Evolutionary conservation across 2,329 filamentous ascomycete species (phyloP).

Genomic region (Pseudopyricularia cyperi): DNA sequence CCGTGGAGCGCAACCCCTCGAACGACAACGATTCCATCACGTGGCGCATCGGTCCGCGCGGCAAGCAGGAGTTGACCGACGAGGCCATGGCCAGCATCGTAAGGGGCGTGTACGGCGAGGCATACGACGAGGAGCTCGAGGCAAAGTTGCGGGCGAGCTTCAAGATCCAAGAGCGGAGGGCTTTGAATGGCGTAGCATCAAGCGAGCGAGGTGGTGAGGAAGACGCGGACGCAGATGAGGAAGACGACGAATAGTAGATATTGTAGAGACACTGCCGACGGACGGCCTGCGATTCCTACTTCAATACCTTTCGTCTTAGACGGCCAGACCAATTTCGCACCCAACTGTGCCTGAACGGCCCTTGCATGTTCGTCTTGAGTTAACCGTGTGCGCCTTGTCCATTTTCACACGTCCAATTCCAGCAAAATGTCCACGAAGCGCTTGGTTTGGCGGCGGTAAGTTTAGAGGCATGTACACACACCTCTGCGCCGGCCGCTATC

Average conservation of each 20-base stretch:
- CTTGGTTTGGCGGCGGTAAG: no score
- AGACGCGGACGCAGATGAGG: not conserved
- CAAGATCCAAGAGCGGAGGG: slow-evolving; percentile 25
- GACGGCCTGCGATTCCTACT: not conserved
- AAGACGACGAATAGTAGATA: not conserved
- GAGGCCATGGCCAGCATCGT: slow-evolving; percentile 62
- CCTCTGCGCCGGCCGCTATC: no score
- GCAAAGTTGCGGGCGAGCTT: slow-evolving; percentile 49
- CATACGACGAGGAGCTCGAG: slow-evolving; percentile 37
- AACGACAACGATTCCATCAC: slow-evolving; percentile 66
- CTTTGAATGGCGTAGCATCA: not conserved
- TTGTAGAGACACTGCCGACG: not conserved
- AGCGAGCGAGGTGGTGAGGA: not conserved
- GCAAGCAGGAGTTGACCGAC: slow-evolving; percentile 73
- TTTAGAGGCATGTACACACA: no score
- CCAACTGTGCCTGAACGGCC: no score
- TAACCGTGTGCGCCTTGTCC: not conserved
- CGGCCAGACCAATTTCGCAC: not conserved
- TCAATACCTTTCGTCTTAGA: not conserved
- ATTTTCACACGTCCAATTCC: not conserved
- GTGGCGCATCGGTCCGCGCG: slow-evolving; percentile 75
- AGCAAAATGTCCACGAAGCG: not conserved
- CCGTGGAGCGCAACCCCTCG: slow-evolving; percentile 46
- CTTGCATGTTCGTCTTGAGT: not conserved
- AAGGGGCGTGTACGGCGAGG: slow-evolving; percentile 42